A percentile compares a stretch with the other conserved stretches of the same genome.
These are phyloP conservation scores for Ensete glaucum DNA, from an alignment of 176 grass and related monocot genomes.

Conservation along the genomic window DNA sequence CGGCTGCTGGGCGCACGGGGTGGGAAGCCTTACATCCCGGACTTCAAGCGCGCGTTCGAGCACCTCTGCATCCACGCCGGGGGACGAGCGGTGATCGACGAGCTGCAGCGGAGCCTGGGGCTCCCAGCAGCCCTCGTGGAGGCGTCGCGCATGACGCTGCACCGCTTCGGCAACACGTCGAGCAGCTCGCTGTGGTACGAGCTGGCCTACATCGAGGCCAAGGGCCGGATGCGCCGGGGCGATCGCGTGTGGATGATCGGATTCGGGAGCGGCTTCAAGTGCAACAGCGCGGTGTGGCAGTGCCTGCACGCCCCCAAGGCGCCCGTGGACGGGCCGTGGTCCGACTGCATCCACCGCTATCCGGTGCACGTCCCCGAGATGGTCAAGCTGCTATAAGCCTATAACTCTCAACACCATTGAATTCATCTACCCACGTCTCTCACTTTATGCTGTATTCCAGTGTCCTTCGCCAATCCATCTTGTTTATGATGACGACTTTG, in stretches of 20 bases:
- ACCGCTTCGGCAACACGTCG: slow-evolving; percentile 9
- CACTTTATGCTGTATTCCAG: too few relatives aligned
- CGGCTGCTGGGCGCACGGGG: background rate
- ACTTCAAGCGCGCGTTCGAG: slow-evolving; percentile 87
- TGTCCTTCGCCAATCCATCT: too few relatives aligned
- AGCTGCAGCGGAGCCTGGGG: slow-evolving; percentile 52
- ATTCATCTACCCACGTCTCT: too few relatives aligned
- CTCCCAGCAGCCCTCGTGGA: slow-evolving; percentile 11
- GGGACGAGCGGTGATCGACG: slow-evolving; percentile 58
- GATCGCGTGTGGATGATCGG: slow-evolving; percentile 36
- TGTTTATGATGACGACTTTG: too few relatives aligned
- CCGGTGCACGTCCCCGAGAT: background rate
- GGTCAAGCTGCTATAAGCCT: background rate
- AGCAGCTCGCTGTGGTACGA: slow-evolving; percentile 10
- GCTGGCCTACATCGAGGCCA: background rate
- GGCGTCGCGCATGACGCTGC: slow-evolving; percentile 7
- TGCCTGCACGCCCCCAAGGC: slow-evolving; percentile 53
- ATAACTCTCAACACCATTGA: too few relatives aligned
- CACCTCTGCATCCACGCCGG: slow-evolving; percentile 95
- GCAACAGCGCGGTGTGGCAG: slow-evolving; percentile 98
- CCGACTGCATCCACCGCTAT: background rate
- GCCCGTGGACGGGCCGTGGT: slow-evolving; percentile 12
- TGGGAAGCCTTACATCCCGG: slow-evolving; percentile 46
- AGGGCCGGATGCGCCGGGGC: background rate
- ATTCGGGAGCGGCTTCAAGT: slow-evolving; percentile 80